phyloP scores from a whole-genome alignment of 139 green algal species.

The Chlamydomonas sp. region DNA sequence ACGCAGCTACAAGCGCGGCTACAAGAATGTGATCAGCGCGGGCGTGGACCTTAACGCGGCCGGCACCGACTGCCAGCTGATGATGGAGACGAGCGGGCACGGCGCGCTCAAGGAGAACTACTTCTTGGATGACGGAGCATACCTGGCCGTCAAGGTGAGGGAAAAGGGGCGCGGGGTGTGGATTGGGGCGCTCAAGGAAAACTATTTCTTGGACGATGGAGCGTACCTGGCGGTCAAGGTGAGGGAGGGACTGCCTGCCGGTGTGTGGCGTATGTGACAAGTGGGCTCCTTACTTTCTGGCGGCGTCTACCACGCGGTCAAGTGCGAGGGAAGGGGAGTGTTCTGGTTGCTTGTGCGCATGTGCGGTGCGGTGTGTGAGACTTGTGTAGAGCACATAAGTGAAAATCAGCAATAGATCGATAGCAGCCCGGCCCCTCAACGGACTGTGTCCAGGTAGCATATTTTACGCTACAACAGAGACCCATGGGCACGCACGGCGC shows the following conservation, averaged over 20 bases:
- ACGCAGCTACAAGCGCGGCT: slow-evolving; percentile 87
- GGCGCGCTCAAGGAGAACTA: slow-evolving; percentile 94
- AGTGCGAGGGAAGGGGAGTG: too few species aligned
- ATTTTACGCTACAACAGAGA: too few species aligned
- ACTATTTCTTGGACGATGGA: slow-evolving; percentile 96
- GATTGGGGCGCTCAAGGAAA: slow-evolving; percentile 80
- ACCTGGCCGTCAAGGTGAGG: slow-evolving; percentile 87
- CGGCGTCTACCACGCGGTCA: too few species aligned
- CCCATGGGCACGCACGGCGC: too few species aligned
- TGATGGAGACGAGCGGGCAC: slow-evolving; percentile 98
- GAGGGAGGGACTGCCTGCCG: background rate
- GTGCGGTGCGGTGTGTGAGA: too few species aligned
- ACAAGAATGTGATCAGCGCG: slow-evolving; percentile 98
- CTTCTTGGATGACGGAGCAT: slow-evolving; percentile 95
- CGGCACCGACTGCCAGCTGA: slow-evolving; percentile 85
- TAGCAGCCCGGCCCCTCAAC: too few species aligned
- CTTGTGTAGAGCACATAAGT: too few species aligned
- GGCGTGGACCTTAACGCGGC: slow-evolving; percentile 83
- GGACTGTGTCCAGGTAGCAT: too few species aligned
- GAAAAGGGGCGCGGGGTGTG: background rate
- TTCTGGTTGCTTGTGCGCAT: too few species aligned
- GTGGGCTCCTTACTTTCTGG: too few species aligned
- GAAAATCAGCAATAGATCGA: too few species aligned
- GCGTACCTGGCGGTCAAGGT: slow-evolving; percentile 91
- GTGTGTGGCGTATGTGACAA: too few species aligned